These are phyloP conservation scores for Casuarina glauca DNA, from an alignment of 306 rosid species.

Conservation along the genomic window DNA sequence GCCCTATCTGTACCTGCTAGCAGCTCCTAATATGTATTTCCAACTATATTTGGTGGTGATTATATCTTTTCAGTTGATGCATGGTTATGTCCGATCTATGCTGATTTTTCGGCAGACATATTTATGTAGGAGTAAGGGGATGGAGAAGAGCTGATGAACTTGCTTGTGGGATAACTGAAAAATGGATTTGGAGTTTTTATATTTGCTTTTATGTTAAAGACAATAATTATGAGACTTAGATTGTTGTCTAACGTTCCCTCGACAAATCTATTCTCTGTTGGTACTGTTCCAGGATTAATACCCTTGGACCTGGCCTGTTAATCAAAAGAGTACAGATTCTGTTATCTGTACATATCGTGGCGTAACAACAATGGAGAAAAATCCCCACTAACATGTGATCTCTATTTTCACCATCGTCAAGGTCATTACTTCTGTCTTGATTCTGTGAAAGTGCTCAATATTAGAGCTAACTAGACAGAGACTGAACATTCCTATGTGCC, in stretches of 20 bases:
- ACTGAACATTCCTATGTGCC: too few relatives aligned
- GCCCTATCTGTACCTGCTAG: constrained; percentile 1
- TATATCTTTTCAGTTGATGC: constrained; percentile 12
- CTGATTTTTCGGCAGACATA: constrained; percentile 5
- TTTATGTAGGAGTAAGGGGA: background rate
- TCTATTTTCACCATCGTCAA: too few relatives aligned
- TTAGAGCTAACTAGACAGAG: too few relatives aligned
- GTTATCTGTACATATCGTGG: too few relatives aligned
- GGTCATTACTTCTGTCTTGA: too few relatives aligned
- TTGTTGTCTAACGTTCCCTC: background rate
- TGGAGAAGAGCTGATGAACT: background rate
- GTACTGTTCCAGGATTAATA: too few relatives aligned
- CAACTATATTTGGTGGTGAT: background rate
- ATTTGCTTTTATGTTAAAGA: background rate
- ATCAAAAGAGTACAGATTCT: too few relatives aligned
- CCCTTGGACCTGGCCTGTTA: too few relatives aligned
- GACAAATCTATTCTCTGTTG: too few relatives aligned
- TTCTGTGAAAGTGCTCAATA: too few relatives aligned
- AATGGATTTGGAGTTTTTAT: background rate
- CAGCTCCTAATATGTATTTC: constrained; percentile 9
- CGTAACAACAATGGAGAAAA: too few relatives aligned
- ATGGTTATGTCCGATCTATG: constrained; percentile 11
- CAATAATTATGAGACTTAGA: background rate
- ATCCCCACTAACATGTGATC: too few relatives aligned
- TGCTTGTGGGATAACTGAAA: background rate